Percentiles rank a stretch among this genome's conserved stretches.
phyloP scores from a whole-genome alignment of 805 yeast genomes.

The Cyberlindnera galapagoensis region DNA sequence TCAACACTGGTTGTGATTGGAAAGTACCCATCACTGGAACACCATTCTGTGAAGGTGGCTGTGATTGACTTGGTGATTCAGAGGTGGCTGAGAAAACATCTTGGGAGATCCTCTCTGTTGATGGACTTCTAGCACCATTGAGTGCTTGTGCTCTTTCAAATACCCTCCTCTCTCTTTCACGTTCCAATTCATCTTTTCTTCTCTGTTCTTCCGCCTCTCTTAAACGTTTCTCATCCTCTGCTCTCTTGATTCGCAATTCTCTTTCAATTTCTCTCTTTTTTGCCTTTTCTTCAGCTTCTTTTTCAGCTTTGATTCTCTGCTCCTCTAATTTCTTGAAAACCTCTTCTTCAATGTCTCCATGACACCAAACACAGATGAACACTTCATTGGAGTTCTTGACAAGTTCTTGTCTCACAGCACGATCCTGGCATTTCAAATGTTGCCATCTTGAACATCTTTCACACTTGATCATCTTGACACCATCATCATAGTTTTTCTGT shows the following conservation, averaged over 20 bases:
- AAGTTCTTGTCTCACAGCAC: constrained; percentile 22
- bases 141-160: constrained; percentile 10
- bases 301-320: constrained; percentile 15
- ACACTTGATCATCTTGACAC: constrained; percentile 28
- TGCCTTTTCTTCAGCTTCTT: constrained; percentile 17
- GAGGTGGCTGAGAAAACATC: constrained; percentile 1
- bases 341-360: constrained; percentile 21
- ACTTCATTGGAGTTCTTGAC: constrained; percentile 22
- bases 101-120: not conserved
- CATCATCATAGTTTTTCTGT: constrained; percentile 31
- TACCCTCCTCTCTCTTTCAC: constrained; percentile 17
- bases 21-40: constrained; percentile 6
- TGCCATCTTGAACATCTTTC: constrained; percentile 33
- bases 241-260: constrained; percentile 12
- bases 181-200: constrained; percentile 22
- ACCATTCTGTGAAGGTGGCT: not conserved
- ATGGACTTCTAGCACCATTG: not conserved
- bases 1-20: constrained; percentile 2
- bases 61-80: constrained; percentile 3
- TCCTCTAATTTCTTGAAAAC: constrained; percentile 16
- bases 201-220: constrained; percentile 18
- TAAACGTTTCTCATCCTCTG: constrained; percentile 17
- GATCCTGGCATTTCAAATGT: constrained; percentile 30
- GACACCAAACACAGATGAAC: constrained; percentile 24
- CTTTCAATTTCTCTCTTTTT: constrained; percentile 19